Evolutionary conservation across 371 early-diverging fungal genomes (phyloP).

Genomic region (Mortierella sp.): DNA sequence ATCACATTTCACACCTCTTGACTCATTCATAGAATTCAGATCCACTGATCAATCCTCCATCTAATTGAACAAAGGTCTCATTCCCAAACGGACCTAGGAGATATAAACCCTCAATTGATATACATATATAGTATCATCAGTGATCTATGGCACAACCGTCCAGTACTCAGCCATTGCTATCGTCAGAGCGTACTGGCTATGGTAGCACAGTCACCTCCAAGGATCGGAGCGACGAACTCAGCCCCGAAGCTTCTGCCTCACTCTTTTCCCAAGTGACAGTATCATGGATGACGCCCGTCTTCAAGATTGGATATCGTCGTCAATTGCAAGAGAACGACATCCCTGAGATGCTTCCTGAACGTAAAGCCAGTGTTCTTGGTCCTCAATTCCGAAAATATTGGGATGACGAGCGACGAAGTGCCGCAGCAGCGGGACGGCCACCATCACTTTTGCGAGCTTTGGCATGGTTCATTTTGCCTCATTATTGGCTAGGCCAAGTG

Average conservation of each 20-base stretch:
- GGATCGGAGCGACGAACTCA: neutral
- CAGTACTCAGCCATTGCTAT: constrained; percentile 10
- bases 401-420: constrained; percentile 29
- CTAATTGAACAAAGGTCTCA: too few species aligned
- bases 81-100: too few species aligned
- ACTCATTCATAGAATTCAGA: too few species aligned
- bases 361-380: constrained; percentile 29
- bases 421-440: neutral
- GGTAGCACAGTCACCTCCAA: neutral
- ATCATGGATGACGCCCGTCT: constrained; percentile 50
- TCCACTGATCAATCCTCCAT: too few species aligned
- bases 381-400: constrained; percentile 16
- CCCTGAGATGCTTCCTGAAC: constrained; percentile 37
- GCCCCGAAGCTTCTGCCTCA: constrained; percentile 48
- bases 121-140: too few species aligned
- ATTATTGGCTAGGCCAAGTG: constrained; percentile 26
- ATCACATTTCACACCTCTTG: too few species aligned
- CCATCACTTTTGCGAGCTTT: constrained; percentile 35
- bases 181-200: neutral
- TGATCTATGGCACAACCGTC: neutral
- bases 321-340: constrained; percentile 58
- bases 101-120: too few species aligned
- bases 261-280: constrained; percentile 25
- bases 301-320: constrained; percentile 54
- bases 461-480: constrained; percentile 19